Conservation (phyloP, 768 basidiomycete genomes). For the Arthromyces matolae region DNA sequence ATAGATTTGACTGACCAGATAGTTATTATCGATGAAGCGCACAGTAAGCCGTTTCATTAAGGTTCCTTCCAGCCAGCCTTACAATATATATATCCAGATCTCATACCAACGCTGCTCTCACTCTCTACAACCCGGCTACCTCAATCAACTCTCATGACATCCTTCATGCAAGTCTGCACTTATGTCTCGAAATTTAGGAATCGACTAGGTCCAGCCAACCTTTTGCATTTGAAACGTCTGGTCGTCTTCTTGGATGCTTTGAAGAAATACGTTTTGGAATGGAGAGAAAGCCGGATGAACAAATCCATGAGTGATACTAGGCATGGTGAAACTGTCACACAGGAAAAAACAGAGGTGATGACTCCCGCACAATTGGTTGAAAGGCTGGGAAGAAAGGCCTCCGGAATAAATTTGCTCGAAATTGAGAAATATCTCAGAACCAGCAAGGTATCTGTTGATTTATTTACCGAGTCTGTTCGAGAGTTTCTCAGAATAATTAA, state of each 20-base stretch:
- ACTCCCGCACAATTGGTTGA: constrained; percentile 63
- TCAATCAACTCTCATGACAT: constrained; percentile 49
- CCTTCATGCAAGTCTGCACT: constrained; percentile 68
- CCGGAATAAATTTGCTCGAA: constrained; percentile 80
- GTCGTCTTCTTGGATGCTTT: constrained; percentile 70
- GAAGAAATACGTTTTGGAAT: constrained; percentile 52
- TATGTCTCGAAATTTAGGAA: constrained; percentile 79
- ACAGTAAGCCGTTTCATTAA: constrained; percentile 56
- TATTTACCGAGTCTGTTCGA: neutral
- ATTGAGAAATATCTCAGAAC: constrained; percentile 75
- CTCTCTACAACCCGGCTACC: constrained; percentile 73
- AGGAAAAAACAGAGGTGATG: constrained; percentile 57
- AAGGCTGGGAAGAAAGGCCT: constrained; percentile 61
- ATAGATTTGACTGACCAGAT: constrained; percentile 84
- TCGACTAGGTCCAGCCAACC: constrained; percentile 68
- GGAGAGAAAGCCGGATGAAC: constrained; percentile 38
- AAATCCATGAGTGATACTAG: constrained; percentile 10
- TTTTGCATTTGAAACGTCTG: constrained; percentile 77
- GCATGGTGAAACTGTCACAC: neutral
- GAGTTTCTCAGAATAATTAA: neutral
- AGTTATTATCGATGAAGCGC: constrained; percentile 93
- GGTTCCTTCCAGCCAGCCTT: neutral
- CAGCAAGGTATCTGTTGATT: constrained; percentile 63
- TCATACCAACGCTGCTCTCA: constrained; percentile 86
- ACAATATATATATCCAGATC: constrained; percentile 43